These are phyloP conservation scores for Cryptosporidium sp. DNA, from an alignment of 169 alveolate genomes.

Conservation along the genomic window DNA sequence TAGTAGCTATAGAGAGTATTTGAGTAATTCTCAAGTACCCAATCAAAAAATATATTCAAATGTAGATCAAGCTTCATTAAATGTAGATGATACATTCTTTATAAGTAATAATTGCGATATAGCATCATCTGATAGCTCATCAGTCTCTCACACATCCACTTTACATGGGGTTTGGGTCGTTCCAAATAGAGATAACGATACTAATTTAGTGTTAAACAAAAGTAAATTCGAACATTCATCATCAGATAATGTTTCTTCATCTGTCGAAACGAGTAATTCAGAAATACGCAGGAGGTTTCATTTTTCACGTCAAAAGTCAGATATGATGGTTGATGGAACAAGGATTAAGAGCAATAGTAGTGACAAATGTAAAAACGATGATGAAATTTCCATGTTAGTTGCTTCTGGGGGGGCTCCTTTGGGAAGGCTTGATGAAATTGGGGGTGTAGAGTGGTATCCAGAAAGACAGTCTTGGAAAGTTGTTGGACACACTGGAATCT, in stretches of 20 bases:
- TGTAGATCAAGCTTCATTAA: conserved; percentile 18
- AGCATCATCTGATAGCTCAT: conserved; percentile 25
- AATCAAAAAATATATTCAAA: conserved; percentile 1
- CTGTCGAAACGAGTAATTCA: conserved; percentile 8
- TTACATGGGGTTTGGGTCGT: conserved; percentile 59
- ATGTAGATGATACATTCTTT: conserved; percentile 4
- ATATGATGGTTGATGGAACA: conserved; percentile 12
- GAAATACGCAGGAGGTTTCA: conserved; percentile 20
- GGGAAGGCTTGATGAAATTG: conserved; percentile 56
- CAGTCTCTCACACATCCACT: conserved; percentile 64
- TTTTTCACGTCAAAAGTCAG: conserved; percentile 37
- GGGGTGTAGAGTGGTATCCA: conserved; percentile 70
- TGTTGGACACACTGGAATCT: conserved; percentile 68
- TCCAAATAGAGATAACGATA: conserved; percentile 7
- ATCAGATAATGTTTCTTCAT: conserved; percentile 22
- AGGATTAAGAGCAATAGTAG: not conserved
- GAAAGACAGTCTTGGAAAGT: conserved; percentile 74
- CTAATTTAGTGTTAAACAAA: not conserved
- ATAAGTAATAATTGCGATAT: not conserved
- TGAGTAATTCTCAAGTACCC: not conserved
- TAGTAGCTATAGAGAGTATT: not conserved
- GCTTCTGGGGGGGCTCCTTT: conserved; percentile 75
- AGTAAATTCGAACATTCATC: conserved; percentile 2
- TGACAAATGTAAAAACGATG: conserved; percentile 1
- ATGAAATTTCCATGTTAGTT: conserved; percentile 54